Conservation (phyloP, 441 rosid genomes). For the Croton setiger region DNA sequence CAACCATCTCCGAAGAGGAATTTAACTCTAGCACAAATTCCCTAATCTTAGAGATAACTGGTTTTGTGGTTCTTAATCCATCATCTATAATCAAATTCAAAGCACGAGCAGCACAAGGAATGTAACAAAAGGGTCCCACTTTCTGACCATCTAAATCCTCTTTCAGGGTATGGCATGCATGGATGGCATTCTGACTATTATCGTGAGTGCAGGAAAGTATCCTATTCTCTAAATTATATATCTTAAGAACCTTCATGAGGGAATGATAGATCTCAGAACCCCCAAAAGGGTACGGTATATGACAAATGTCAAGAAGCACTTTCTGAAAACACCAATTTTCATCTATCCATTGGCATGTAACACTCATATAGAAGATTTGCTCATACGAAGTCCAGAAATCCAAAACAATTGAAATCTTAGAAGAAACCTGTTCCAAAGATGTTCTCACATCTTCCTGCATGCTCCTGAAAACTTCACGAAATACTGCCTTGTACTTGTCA, state of each 20-base stretch:
- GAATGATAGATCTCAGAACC: slow-evolving; percentile 60
- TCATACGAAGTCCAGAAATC: slow-evolving; percentile 88
- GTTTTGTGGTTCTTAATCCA: slow-evolving; percentile 69
- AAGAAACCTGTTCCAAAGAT: slow-evolving; percentile 61
- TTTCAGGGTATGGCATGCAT: slow-evolving; percentile 75
- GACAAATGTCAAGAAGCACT: slow-evolving; percentile 71
- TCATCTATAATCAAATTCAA: slow-evolving; percentile 74
- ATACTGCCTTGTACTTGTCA: slow-evolving; percentile 55
- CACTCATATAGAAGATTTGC: slow-evolving; percentile 69
- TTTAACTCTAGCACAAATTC: slow-evolving; percentile 74
- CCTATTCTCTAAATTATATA: slow-evolving; percentile 60
- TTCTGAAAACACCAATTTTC: slow-evolving; percentile 68
- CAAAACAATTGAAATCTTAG: slow-evolving; percentile 68
- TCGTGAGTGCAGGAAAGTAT: slow-evolving; percentile 85
- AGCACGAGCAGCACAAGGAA: slow-evolving; percentile 87
- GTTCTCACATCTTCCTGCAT: slow-evolving; percentile 78
- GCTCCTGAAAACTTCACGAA: slow-evolving; percentile 81
- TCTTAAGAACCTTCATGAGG: slow-evolving; percentile 58
- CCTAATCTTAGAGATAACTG: slow-evolving; percentile 65
- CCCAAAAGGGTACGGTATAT: slow-evolving; percentile 72
- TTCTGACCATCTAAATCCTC: slow-evolving; percentile 73
- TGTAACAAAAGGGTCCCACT: slow-evolving; percentile 69
- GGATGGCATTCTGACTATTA: slow-evolving; percentile 70
- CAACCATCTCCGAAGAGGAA: slow-evolving; percentile 53
- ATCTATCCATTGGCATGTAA: slow-evolving; percentile 85